Conservation (phyloP, 116 monocot species). For the Dioscorea cayenensis region DNA sequence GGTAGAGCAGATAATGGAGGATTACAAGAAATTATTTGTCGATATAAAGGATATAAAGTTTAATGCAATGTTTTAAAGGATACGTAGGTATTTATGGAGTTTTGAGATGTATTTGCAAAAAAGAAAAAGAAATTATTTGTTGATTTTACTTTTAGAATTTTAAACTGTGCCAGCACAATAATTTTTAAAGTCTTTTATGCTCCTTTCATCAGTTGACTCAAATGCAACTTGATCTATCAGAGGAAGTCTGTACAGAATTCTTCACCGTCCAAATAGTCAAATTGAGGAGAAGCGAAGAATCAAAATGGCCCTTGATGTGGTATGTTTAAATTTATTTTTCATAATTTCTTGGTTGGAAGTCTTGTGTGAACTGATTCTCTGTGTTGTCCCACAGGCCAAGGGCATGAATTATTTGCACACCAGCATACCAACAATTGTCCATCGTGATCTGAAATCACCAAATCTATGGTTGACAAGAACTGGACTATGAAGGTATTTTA, state of each 20-base stretch:
- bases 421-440: conserved; percentile 93
- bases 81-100: too few relatives aligned
- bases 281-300: conserved; percentile 96
- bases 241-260: conserved; percentile 92
- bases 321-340: conserved; percentile 12
- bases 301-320: conserved; percentile 99
- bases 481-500: conserved; percentile 94
- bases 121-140: too few relatives aligned
- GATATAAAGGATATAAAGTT: too few relatives aligned
- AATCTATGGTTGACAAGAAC: conserved; percentile 92
- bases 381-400: conserved; percentile 47
- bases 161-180: background rate
- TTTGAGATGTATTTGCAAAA: too few relatives aligned
- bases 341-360: background rate
- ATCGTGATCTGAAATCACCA: conserved; percentile 96
- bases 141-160: too few relatives aligned
- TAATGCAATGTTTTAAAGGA: too few relatives aligned
- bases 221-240: conserved; percentile 31
- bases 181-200: background rate
- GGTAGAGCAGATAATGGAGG: too few relatives aligned
- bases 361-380: conserved; percentile 4
- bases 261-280: conserved; percentile 96
- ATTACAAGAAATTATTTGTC: too few relatives aligned
- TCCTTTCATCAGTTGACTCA: conserved; percentile 4
- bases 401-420: conserved; percentile 97